phyloP scores from a whole-genome alignment of 106 monocot genomes.

The Phalaenopsis equestris region DNA sequence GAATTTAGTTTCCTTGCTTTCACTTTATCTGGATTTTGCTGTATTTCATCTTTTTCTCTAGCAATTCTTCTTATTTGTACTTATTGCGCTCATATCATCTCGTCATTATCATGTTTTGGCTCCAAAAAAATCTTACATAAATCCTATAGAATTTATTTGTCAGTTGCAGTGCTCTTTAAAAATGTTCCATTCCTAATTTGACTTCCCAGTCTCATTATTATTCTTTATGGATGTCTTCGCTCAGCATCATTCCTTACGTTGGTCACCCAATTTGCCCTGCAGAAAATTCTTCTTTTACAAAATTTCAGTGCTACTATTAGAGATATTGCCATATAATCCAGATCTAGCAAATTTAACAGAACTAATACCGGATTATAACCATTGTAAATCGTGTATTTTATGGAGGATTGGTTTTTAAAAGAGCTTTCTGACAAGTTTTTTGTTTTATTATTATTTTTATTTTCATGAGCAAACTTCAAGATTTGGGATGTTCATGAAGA shows the following conservation, averaged over 20 bases:
- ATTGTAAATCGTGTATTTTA: not conserved
- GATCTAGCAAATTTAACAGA: not conserved
- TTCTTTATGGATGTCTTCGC: not conserved
- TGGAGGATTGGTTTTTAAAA: not conserved
- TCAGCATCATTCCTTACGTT: not conserved
- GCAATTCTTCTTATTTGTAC: too few species aligned
- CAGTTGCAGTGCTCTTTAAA: not conserved
- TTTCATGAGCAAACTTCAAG: too few species aligned
- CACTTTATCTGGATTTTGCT: too few species aligned
- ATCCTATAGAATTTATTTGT: not conserved
- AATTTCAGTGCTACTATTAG: not conserved
- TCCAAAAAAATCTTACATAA: too few species aligned
- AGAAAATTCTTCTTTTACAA: not conserved
- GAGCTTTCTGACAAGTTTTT: not conserved
- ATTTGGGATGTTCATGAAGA: too few species aligned
- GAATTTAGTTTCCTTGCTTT: too few species aligned
- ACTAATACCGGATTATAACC: not conserved
- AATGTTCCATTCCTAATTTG: not conserved
- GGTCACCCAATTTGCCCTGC: not conserved
- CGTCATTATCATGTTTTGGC: too few species aligned
- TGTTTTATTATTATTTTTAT: too few species aligned
- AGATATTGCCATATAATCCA: not conserved
- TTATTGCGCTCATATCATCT: too few species aligned
- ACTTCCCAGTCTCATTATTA: not conserved
- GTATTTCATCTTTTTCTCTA: too few species aligned